Evolutionary conservation across 2,329 filamentous ascomycete species (phyloP).

Genomic region (Alternaria metachromatica): DNA sequence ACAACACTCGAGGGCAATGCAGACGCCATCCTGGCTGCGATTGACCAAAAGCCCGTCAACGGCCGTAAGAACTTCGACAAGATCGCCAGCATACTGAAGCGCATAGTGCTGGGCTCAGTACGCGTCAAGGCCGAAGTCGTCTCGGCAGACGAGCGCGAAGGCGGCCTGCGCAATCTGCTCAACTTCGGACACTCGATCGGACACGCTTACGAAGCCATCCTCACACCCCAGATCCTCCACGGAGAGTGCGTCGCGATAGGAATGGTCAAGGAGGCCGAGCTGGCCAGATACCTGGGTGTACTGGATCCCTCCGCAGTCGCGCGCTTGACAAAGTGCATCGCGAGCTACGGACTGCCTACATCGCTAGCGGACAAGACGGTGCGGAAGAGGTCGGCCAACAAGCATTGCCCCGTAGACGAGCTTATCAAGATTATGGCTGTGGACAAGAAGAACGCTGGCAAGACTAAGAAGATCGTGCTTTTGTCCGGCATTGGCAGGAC

Average conservation of each 20-base stretch:
- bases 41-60: constrained; percentile 67
- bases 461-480: constrained; percentile 94
- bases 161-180: constrained; percentile 88
- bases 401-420: constrained; percentile 84
- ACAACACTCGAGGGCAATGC: constrained; percentile 82
- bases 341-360: constrained; percentile 90
- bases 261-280: constrained; percentile 97
- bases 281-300: constrained; percentile 86
- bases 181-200: constrained; percentile 99
- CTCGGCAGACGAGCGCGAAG: constrained; percentile 91
- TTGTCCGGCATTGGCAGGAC: constrained; percentile 89
- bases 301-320: constrained; percentile 87
- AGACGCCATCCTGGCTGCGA: constrained; percentile 73
- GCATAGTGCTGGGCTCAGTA: constrained; percentile 86
- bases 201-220: constrained; percentile 92
- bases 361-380: constrained; percentile 84
- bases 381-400: constrained; percentile 80
- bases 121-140: constrained; percentile 93
- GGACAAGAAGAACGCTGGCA: constrained; percentile 97
- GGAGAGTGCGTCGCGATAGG: constrained; percentile 96
- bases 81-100: constrained; percentile 63
- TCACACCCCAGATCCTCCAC: constrained; percentile 93
- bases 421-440: constrained; percentile 93
- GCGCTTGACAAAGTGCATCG: constrained; percentile 87
- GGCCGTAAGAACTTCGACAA: constrained; percentile 68